These are phyloP conservation scores for Kazachstania africana DNA, from an alignment of 805 yeast species.

Conservation along the genomic window DNA sequence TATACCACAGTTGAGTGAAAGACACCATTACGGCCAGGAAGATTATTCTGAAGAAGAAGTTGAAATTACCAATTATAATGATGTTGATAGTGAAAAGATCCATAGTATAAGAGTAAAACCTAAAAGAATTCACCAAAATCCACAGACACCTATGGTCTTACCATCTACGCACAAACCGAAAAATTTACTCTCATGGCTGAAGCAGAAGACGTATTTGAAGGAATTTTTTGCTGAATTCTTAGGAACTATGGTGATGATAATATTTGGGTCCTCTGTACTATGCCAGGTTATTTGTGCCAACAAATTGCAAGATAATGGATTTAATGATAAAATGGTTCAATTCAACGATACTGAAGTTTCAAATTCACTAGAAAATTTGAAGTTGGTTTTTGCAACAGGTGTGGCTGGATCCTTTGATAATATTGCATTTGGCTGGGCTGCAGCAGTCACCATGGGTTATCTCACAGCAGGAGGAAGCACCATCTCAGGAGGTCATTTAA, in stretches of 20 bases:
- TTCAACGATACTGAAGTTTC: slow-evolving; percentile 1
- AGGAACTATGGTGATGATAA: slow-evolving; percentile 36
- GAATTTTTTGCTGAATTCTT: slow-evolving; percentile 42
- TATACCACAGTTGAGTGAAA: too few relatives aligned
- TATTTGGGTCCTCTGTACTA: slow-evolving; percentile 38
- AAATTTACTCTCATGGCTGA: slow-evolving; percentile 25
- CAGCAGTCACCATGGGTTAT: slow-evolving; percentile 42
- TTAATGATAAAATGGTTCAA: slow-evolving; percentile 1
- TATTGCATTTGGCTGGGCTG: slow-evolving; percentile 41
- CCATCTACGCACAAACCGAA: slow-evolving; percentile 29
- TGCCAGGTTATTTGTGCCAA: slow-evolving; percentile 33
- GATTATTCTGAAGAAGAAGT: too few relatives aligned
- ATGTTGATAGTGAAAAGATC: too few relatives aligned
- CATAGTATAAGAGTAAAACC: too few relatives aligned
- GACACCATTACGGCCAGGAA: too few relatives aligned
- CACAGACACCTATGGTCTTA: slow-evolving; percentile 28
- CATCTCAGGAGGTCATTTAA: slow-evolving; percentile 46
- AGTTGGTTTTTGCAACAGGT: slow-evolving; percentile 5
- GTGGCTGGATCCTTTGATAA: slow-evolving; percentile 32
- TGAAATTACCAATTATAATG: too few relatives aligned
- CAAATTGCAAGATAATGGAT: slow-evolving; percentile 10
- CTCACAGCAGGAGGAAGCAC: slow-evolving; percentile 38
- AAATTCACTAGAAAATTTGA: slow-evolving; percentile 4
- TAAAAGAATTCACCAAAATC: slow-evolving; percentile 27
- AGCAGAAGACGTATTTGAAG: slow-evolving; percentile 27